Conservation (phyloP, 148 eudicot genomes). For the Camellia sinensis region DNA sequence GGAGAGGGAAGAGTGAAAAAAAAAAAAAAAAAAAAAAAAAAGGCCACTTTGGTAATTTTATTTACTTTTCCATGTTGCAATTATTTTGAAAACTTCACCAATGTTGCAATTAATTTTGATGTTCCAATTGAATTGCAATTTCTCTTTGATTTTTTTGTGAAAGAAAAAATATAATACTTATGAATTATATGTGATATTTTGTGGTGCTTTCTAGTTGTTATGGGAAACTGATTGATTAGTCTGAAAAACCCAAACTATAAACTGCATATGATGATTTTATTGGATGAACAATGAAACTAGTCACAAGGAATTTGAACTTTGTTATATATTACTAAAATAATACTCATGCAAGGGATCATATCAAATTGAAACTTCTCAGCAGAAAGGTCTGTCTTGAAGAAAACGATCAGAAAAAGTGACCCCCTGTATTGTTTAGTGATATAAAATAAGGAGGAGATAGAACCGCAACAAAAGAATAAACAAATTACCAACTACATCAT, state of each 20-base stretch:
- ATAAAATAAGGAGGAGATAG: too few relatives aligned
- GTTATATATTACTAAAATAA: not conserved
- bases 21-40: too few relatives aligned
- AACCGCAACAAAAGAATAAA: too few relatives aligned
- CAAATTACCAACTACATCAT: too few relatives aligned
- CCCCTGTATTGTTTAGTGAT: not conserved
- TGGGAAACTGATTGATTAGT: not conserved
- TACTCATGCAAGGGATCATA: not conserved
- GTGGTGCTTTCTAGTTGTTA: not conserved
- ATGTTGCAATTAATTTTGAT: too few relatives aligned
- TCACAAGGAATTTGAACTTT: not conserved
- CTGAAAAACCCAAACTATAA: conserved; percentile 7
- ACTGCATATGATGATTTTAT: not conserved
- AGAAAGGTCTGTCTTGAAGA: not conserved
- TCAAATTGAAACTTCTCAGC: not conserved
- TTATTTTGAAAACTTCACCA: too few relatives aligned
- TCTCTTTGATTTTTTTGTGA: too few relatives aligned
- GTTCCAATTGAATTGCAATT: too few relatives aligned
- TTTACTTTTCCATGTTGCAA: too few relatives aligned
- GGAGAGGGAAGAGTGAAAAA: too few relatives aligned
- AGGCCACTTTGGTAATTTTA: too few relatives aligned
- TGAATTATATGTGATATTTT: not conserved
- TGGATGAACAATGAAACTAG: not conserved
- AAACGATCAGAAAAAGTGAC: not conserved
- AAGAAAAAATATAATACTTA: too few relatives aligned